Conservation (phyloP, 1,139 yeast genomes). For the Entelexis paramagnoliae region DNA sequence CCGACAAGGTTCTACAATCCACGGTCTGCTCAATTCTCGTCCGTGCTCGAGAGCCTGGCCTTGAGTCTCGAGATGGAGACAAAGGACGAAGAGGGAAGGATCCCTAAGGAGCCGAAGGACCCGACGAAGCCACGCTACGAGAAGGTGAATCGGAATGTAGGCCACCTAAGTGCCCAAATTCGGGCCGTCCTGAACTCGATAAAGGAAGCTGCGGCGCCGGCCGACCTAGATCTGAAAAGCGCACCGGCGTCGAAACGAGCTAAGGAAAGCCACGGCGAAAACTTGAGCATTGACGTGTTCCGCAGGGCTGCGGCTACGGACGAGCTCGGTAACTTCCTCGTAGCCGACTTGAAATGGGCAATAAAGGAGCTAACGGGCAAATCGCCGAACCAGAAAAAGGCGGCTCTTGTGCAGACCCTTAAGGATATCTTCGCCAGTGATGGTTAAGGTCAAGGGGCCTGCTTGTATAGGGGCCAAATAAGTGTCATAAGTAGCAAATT, state of each 20-base stretch:
- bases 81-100: not conserved
- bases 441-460: too few species aligned
- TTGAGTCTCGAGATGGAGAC: constrained; percentile 10
- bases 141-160: constrained; percentile 8
- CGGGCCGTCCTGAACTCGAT: not conserved
- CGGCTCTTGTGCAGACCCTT: not conserved
- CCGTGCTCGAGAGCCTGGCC: constrained; percentile 15
- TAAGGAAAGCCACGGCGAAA: not conserved
- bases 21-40: constrained; percentile 8
- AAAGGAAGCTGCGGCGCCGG: not conserved
- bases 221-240: not conserved
- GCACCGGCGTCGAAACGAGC: not conserved
- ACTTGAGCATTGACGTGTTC: not conserved
- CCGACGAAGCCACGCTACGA: constrained; percentile 15
- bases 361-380: not conserved
- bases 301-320: not conserved
- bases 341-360: constrained; percentile 5
- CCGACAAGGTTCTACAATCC: constrained; percentile 14
- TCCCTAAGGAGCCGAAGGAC: constrained; percentile 9
- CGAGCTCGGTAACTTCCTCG: not conserved
- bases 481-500: too few species aligned
- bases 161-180: not conserved
- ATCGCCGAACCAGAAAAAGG: not conserved
- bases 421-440: too few species aligned
- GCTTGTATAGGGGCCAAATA: too few species aligned